phyloP scores from a whole-genome alignment of 345 rosid genomes.

The Hypericum perforatum region DNA sequence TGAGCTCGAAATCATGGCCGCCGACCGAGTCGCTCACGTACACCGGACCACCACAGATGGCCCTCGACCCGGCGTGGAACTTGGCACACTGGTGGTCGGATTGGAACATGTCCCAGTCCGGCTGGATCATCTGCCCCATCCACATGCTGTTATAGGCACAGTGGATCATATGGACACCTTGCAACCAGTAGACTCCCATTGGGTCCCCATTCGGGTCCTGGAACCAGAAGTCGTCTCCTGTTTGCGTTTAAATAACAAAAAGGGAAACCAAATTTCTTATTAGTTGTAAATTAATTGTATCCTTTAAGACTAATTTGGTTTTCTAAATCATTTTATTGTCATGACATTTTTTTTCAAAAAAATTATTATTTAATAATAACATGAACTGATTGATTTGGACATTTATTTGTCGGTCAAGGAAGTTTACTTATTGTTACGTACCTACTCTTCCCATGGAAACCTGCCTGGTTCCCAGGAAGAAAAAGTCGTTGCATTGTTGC shows the following conservation, averaged over 20 bases:
- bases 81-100: constrained; percentile 82
- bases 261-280: too few species aligned
- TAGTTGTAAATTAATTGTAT: too few species aligned
- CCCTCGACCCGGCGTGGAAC: constrained; percentile 77
- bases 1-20: constrained; percentile 60
- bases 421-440: constrained; percentile 14
- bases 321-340: too few species aligned
- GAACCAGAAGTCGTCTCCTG: constrained; percentile 96
- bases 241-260: too few species aligned
- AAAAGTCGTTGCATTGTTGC: constrained; percentile 92
- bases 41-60: constrained; percentile 82
- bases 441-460: constrained; percentile 87
- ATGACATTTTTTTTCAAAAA: too few species aligned
- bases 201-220: constrained; percentile 91
- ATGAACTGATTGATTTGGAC: background rate
- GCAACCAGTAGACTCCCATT: constrained; percentile 76
- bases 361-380: background rate
- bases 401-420: too few species aligned
- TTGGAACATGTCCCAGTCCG: constrained; percentile 99
- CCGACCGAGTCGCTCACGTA: constrained; percentile 73
- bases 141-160: constrained; percentile 88
- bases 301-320: too few species aligned
- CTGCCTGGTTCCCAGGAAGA: constrained; percentile 75
- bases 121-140: constrained; percentile 86
- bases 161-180: constrained; percentile 86